Percentiles rank a stretch among this genome's conserved stretches.
phyloP scores from a whole-genome alignment of 1,139 yeast species.

The Nakaseomyces uthaithaninus region DNA sequence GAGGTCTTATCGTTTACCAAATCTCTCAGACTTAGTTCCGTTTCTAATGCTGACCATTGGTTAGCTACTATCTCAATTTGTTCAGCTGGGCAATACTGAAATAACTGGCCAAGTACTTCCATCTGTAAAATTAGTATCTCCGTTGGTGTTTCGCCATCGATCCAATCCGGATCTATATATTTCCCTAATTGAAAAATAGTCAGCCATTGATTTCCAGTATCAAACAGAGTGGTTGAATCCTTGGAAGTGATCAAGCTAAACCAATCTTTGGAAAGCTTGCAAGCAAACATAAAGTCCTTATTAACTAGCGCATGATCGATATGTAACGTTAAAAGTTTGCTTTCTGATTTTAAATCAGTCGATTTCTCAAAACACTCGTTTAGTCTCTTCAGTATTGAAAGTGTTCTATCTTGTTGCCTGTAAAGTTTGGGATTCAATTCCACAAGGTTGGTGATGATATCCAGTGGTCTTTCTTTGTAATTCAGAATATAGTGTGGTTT shows the following conservation, averaged over 20 bases:
- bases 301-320: slow-evolving; percentile 51
- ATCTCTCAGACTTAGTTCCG: slow-evolving; percentile 31
- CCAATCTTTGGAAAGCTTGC: slow-evolving; percentile 33
- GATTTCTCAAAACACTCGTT: slow-evolving; percentile 31
- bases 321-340: slow-evolving; percentile 41
- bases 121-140: slow-evolving; percentile 39
- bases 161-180: slow-evolving; percentile 40
- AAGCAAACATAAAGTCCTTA: slow-evolving; percentile 48
- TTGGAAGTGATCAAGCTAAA: slow-evolving; percentile 15
- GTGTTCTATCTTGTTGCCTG: slow-evolving; percentile 40
- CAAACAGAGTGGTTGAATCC: not conserved
- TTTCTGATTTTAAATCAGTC: slow-evolving; percentile 8
- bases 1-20: slow-evolving; percentile 23
- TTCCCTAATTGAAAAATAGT: slow-evolving; percentile 53
- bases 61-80: slow-evolving; percentile 35
- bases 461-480: slow-evolving; percentile 27
- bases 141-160: slow-evolving; percentile 33
- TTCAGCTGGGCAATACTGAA: slow-evolving; percentile 38
- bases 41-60: slow-evolving; percentile 38
- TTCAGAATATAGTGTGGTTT: slow-evolving; percentile 35
- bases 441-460: slow-evolving; percentile 38
- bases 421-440: slow-evolving; percentile 53
- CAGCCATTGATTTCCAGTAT: slow-evolving; percentile 37
- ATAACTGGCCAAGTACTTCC: slow-evolving; percentile 40
- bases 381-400: slow-evolving; percentile 38